phyloP scores from a whole-genome alignment of 2,329 filamentous ascomycete genomes.

The Trichoderma citrinoviride region DNA sequence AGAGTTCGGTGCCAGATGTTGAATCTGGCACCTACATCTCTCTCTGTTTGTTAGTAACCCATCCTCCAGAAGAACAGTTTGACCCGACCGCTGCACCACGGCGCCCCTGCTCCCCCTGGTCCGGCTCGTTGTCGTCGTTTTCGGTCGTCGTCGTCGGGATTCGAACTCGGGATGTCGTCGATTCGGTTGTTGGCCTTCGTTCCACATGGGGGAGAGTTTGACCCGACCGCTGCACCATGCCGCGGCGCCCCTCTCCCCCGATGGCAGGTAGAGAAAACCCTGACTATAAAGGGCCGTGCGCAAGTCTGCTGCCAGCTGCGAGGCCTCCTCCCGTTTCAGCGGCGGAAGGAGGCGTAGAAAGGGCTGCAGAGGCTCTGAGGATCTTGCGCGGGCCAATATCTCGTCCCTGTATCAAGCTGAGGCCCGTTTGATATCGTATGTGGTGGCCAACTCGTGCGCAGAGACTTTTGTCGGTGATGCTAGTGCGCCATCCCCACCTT shows the following conservation, averaged over 20 bases:
- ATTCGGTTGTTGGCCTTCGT: neutral
- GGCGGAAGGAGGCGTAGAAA: neutral
- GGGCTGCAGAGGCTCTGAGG: neutral
- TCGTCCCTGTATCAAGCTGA: neutral
- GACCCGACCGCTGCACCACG: neutral
- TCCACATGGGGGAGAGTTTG: neutral
- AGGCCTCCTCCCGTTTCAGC: neutral
- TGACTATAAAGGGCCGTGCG: neutral
- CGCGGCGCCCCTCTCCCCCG: neutral
- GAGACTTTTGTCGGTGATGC: neutral
- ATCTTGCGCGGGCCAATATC: neutral
- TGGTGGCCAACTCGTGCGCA: neutral
- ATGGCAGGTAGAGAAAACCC: neutral
- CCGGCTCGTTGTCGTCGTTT: neutral
- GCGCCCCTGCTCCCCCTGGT: neutral
- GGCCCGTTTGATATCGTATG: neutral
- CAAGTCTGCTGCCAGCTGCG: neutral
- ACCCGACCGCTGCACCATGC: slow-evolving; percentile 1
- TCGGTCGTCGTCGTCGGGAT: neutral
- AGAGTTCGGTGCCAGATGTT: neutral
- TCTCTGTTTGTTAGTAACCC: neutral
- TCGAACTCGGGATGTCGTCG: slow-evolving; percentile 9
- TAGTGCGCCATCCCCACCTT: neutral
- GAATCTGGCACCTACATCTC: neutral
- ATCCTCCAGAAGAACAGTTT: neutral